Evolutionary conservation across 1,139 yeast species (phyloP), one percentile per base, ranked within the genome.

Genomic region (Zygosaccharomyces pseudobailii): DNA sequence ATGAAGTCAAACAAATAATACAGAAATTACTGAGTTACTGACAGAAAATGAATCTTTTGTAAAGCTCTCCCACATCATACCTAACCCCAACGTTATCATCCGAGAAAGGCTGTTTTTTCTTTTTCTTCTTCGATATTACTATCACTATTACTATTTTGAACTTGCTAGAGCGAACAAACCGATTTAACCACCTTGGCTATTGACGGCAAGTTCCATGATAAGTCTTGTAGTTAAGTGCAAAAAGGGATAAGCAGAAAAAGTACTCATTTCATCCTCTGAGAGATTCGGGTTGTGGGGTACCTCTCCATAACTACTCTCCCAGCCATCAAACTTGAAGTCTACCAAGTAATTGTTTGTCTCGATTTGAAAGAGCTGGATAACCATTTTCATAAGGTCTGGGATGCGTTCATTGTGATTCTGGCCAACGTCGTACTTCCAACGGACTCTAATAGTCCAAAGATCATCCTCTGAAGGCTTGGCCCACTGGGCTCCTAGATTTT

Each of bases 401-500:
- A 75, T 74, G 36, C 52, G 57, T 45, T 42, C 56, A 28, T 53
- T 51, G 13, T 52, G 59, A 22, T 66, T 63, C 34, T 55, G 52
- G 20, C 50, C 79, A 59, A 54, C 58, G 33, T 62, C 58, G 44
- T 88, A 89, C 66, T 78, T 84, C 97, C 97, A 92, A 58, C 97
- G 79, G n/a, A 90, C 97, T 57, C 89, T 78, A 48, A 92, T 92
- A 1, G 97, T 90, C 97, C 98, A 92, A 46, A 94, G 73, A 61
- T 92, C 98, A 60, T 86, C 92, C 60, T 87, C 95, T 0, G 90
- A 81, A 8, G 96, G 96, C 59, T 83, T 83, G 10, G 95, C 89
- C 98, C 98, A 92, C 66, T 92, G 97, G 0, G 98, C 97, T 3
- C 97, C 97, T 47, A 94, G 73, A 61, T 87, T 88, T 69, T 87